Conservation (phyloP, 2,329 filamentous ascomycete genomes). For the Sporothrix mexicana region DNA sequence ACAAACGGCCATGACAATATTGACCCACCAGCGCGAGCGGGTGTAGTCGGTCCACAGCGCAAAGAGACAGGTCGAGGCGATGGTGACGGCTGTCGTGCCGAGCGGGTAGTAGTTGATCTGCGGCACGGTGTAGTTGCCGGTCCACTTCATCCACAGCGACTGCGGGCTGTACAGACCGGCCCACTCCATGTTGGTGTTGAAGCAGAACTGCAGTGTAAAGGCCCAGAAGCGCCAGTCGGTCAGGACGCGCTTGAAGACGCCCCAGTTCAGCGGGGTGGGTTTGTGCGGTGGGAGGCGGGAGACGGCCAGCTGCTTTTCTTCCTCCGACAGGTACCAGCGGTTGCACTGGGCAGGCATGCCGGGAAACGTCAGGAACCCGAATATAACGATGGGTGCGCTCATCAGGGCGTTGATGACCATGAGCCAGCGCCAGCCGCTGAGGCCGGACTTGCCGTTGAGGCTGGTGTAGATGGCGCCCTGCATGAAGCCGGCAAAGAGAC, state of each 20-base stretch:
- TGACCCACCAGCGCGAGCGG: conserved; percentile 10
- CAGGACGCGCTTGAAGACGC: conserved; percentile 13
- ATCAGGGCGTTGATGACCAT: conserved; percentile 33
- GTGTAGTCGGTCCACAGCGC: conserved; percentile 45
- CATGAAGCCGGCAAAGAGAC: conserved; percentile 31
- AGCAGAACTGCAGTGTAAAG: conserved; percentile 72
- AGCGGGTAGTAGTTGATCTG: conserved; percentile 64
- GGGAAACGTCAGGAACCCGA: conserved; percentile 32
- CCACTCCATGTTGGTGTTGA: conserved; percentile 65
- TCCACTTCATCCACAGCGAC: conserved; percentile 56
- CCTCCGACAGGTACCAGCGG: conserved; percentile 53
- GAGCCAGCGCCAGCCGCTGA: conserved; percentile 35
- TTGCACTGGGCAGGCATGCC: conserved; percentile 37
- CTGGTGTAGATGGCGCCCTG: conserved; percentile 29
- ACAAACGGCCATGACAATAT: conserved; percentile 1
- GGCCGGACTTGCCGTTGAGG: conserved; percentile 30
- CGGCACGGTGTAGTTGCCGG: conserved; percentile 50
- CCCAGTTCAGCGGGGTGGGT: conserved; percentile 43
- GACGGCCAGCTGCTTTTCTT: conserved; percentile 46
- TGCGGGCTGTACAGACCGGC: conserved; percentile 73
- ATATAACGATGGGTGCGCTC: conserved; percentile 24
- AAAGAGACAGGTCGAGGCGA: conserved; percentile 68
- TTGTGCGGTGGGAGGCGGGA: conserved; percentile 45
- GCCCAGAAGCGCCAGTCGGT: conserved; percentile 68
- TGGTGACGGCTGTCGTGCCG: conserved; percentile 61